These are phyloP conservation scores for Ophiostoma novo-ulmi DNA, from an alignment of 2,329 filamentous ascomycete genomes.

Conservation along the genomic window DNA sequence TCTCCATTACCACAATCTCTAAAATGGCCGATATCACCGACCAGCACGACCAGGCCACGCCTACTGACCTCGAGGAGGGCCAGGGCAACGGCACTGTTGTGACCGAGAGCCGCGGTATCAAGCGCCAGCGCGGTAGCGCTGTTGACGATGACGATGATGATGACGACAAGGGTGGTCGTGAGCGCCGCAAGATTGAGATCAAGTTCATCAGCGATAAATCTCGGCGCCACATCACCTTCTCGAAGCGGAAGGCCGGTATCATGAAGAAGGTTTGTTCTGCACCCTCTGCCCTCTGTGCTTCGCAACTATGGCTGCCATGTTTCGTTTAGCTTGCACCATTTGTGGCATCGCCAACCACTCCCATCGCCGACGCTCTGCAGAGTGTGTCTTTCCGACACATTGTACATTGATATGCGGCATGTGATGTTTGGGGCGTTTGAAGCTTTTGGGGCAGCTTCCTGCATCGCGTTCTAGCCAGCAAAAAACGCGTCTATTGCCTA, in stretches of 20 bases:
- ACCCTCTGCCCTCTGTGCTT: constrained; percentile 2
- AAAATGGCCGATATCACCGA: constrained; percentile 74
- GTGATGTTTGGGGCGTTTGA: not conserved
- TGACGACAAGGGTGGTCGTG: constrained; percentile 94
- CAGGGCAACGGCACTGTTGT: constrained; percentile 65
- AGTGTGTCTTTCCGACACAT: not conserved
- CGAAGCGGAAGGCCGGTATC: constrained; percentile 98
- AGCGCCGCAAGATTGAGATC: constrained; percentile 99
- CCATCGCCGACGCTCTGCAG: not conserved
- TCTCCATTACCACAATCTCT: not conserved
- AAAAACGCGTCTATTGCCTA: not conserved
- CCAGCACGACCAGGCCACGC: constrained; percentile 70
- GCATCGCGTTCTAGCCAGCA: not conserved
- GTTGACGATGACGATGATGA: constrained; percentile 96
- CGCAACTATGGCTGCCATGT: not conserved
- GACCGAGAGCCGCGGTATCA: constrained; percentile 73
- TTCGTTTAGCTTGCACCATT: not conserved
- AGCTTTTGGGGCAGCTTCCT: not conserved
- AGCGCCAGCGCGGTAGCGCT: constrained; percentile 76
- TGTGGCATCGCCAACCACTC: not conserved
- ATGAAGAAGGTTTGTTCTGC: constrained; percentile 84
- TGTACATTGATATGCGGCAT: not conserved
- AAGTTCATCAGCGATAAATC: constrained; percentile 99
- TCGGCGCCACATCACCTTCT: constrained; percentile 98
- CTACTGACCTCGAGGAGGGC: constrained; percentile 70